Base-by-base conservation (phyloP, 352 stramenopile genomes). In the Pythium phragmitis region DNA sequence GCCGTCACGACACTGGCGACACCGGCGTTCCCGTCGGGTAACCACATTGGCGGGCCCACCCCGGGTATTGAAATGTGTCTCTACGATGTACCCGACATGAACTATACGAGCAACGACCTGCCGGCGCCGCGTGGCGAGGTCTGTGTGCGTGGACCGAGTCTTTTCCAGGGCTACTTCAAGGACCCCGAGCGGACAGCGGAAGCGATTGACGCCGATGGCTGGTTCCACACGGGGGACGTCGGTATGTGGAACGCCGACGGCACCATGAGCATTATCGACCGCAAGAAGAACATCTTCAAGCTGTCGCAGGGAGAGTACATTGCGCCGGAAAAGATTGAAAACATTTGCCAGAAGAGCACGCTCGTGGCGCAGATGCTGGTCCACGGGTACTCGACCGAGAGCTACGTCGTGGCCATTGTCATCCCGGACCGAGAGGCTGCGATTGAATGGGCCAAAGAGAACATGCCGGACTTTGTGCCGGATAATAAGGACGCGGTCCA, bases 151-250 rank as follows among this genome's bases (percentile, higher is more conserved):
- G 91, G 92, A 21, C 67, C 71, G 12, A 95, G 88, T 56, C 69
- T 98, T 8, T 92, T 96, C 52, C 65, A 74, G 48, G 96, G 96
- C 2, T 99, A 99, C 79, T 98, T 98, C 82, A 98, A 98, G 60
- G 89, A 98, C 64, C 75, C 82, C 0, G 87, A 97, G 64, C 88
- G 92, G 34, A 99, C 96, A 0, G 73, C 74, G 7, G 88, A 98
- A 64, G 88, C 82, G 2, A 82, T 99, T 21, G 89, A 98, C 57
- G 76, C 71, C 7, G 91, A 94, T 19, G 96, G 96, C 13, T 99
- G 91, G 88, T 97, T 99, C 60, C 91, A 98, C 73, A 99, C 96
- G 3, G 97, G 97, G n/a, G 97, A 99, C 76, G 97, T 99, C 48
- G 97, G 92, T 43, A 75, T 79, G 17, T 97, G 98, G 76, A 98